A percentile compares a stretch with the other conserved stretches of the same genome.
Evolutionary conservation across 1,284 basidiomycete genomes (phyloP).

Genomic region (Puccinia triticina): DNA sequence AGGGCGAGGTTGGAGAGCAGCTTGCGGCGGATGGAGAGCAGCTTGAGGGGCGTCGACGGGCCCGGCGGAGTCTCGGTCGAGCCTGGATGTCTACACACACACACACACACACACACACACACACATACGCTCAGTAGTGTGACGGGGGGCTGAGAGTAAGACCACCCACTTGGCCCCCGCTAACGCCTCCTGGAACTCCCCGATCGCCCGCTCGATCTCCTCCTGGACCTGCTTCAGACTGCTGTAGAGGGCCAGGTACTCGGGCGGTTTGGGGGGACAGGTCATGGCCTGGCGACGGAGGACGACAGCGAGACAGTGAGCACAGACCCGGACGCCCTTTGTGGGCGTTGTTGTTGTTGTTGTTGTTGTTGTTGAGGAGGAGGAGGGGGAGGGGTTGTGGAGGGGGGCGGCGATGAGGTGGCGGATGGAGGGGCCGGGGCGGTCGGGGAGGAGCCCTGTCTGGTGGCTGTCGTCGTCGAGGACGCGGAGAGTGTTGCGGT

Average conservation of each 20-base stretch:
- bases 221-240: constrained; percentile 75
- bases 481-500: too few relatives aligned
- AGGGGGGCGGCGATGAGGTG: neutral
- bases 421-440: neutral
- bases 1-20: constrained; percentile 16
- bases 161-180: constrained; percentile 66
- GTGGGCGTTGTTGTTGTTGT: constrained; percentile 54
- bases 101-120: neutral
- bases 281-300: constrained; percentile 55
- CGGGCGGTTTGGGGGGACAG: constrained; percentile 53
- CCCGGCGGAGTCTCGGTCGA: neutral
- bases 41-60: neutral
- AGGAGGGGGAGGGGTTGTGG: constrained; percentile 2
- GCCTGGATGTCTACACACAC: neutral
- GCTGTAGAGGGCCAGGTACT: constrained; percentile 63
- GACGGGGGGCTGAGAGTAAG: too few relatives aligned
- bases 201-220: constrained; percentile 72
- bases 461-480: too few relatives aligned
- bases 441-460: too few relatives aligned
- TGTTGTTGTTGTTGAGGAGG: constrained; percentile 56
- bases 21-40: constrained; percentile 26
- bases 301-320: constrained; percentile 57
- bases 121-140: neutral
- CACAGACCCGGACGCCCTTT: constrained; percentile 57
- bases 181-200: constrained; percentile 72